A percentile compares a stretch with the other conserved stretches of the same genome.
These are phyloP conservation scores for Cordyceps cateniannulata DNA, from an alignment of 2,329 filamentous ascomycete species.

Conservation along the genomic window DNA sequence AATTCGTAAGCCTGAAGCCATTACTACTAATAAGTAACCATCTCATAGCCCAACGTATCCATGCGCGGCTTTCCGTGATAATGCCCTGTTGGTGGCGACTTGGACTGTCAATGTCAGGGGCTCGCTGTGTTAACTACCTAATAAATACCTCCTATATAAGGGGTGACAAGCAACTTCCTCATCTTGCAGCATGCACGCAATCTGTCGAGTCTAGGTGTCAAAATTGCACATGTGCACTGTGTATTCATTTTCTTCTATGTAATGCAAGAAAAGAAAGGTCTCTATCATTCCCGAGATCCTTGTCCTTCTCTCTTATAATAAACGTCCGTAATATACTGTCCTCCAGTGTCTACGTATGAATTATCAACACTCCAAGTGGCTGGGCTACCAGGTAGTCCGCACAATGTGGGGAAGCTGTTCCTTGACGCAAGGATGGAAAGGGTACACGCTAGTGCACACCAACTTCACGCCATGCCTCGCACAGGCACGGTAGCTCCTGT, in stretches of 20 bases:
- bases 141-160: no score
- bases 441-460: background rate
- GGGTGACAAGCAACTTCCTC: no score
- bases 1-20: no score
- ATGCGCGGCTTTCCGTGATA: no score
- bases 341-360: background rate
- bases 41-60: no score
- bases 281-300: background rate
- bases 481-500: background rate
- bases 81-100: no score
- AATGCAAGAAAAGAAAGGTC: background rate
- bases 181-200: background rate
- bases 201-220: background rate
- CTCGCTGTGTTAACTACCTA: no score
- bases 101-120: no score
- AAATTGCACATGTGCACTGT: background rate
- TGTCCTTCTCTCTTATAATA: background rate
- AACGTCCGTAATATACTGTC: no score
- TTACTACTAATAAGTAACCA: no score
- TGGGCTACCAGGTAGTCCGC: no score
- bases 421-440: background rate
- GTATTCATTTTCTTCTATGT: background rate
- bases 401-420: background rate
- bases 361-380: background rate
- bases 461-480: background rate